Percentiles rank a stretch among this genome's conserved stretches.
phyloP scores from a whole-genome alignment of 306 rosid genomes.

The Gleditsia sinensis region DNA sequence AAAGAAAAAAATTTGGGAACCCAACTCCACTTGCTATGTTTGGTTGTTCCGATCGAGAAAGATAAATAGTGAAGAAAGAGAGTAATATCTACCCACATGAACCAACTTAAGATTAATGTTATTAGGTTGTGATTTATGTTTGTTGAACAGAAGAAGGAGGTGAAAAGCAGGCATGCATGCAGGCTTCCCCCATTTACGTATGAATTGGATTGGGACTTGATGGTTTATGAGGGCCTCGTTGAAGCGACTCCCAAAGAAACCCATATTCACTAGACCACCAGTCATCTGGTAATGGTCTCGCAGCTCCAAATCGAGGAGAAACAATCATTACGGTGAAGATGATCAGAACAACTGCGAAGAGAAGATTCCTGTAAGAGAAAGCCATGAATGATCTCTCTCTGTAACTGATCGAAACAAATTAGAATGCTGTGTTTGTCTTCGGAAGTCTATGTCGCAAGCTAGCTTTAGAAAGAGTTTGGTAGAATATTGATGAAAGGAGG shows the following conservation, averaged over 20 bases:
- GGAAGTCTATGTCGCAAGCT: no score
- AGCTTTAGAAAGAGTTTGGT: no score
- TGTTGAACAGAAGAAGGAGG: no score
- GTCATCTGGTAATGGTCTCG: constrained; percentile 8
- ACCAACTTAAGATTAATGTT: no score
- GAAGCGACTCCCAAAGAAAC: not conserved
- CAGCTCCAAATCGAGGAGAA: constrained; percentile 25
- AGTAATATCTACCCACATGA: no score
- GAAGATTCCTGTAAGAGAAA: constrained; percentile 20
- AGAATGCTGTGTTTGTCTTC: no score
- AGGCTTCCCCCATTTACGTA: not conserved
- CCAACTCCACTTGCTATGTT: not conserved
- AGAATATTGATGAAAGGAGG: no score
- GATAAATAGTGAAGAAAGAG: not conserved
- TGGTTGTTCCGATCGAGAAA: not conserved
- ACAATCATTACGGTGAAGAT: constrained; percentile 10
- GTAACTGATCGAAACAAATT: not conserved
- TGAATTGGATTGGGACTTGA: not conserved
- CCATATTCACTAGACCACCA: not conserved
- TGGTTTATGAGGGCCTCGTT: not conserved
- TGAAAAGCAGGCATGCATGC: no score
- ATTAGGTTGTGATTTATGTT: no score
- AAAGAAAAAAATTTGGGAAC: not conserved
- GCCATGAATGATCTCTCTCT: not conserved
- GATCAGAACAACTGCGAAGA: constrained; percentile 19